Conservation (phyloP, 805 yeast species). For the Hanseniaspora nectarophila region DNA sequence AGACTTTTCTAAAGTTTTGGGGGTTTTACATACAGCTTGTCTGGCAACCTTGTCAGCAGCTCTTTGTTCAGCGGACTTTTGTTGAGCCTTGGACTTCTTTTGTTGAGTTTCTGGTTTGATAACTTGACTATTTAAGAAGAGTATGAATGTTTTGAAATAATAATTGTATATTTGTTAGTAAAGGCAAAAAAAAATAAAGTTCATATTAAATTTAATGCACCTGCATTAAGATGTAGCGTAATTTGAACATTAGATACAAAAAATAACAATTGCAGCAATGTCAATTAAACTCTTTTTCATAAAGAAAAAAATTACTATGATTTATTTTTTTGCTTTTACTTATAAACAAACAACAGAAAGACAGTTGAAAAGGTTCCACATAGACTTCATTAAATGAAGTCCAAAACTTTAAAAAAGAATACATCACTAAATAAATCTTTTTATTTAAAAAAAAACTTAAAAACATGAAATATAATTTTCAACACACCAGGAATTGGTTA, state of each 20-base stretch:
- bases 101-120: conserved; percentile 71
- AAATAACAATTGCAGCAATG: neutral
- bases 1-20: neutral
- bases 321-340: neutral
- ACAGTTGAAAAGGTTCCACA: neutral
- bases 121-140: conserved; percentile 32
- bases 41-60: conserved; percentile 71
- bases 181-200: neutral
- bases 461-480: conserved; percentile 17
- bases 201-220: conserved; percentile 11
- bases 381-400: too few relatives aligned
- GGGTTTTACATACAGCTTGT: conserved; percentile 57
- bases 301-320: neutral
- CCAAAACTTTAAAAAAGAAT: neutral
- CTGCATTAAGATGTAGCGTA: conserved; percentile 5
- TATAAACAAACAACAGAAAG: conserved; percentile 6
- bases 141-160: too few relatives aligned
- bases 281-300: neutral
- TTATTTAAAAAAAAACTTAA: neutral
- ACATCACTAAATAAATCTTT: neutral
- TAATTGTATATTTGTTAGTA: conserved; percentile 1
- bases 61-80: conserved; percentile 63
- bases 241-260: neutral
- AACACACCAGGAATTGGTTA: conserved; percentile 33
- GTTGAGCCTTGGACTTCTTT: conserved; percentile 70